These are phyloP conservation scores for Plectosphaerella cucumerina DNA, from an alignment of 2,329 filamentous ascomycete genomes.

Conservation along the genomic window DNA sequence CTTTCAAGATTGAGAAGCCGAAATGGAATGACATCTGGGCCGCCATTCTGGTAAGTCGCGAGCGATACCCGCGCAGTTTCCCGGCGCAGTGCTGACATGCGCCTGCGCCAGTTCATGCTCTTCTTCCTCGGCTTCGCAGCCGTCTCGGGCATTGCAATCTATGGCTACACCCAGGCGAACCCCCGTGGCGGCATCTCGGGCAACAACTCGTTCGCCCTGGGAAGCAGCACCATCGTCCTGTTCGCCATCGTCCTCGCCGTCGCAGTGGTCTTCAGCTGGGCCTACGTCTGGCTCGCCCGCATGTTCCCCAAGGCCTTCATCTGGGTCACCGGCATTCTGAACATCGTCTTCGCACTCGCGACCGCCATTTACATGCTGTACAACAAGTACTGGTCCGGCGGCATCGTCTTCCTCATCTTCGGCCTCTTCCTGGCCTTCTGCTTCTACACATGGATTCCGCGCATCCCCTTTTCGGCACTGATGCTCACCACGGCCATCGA, in stretches of 20 bases:
- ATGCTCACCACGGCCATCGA: slow-evolving; percentile 87
- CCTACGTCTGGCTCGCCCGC: slow-evolving; percentile 72
- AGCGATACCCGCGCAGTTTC: background rate
- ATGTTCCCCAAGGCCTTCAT: slow-evolving; percentile 86
- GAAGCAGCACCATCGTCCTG: slow-evolving; percentile 81
- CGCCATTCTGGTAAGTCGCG: slow-evolving; percentile 60
- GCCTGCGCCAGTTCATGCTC: slow-evolving; percentile 52
- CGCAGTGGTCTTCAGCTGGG: slow-evolving; percentile 70
- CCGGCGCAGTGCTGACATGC: background rate
- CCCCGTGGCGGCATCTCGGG: slow-evolving; percentile 73
- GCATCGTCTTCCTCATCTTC: slow-evolving; percentile 84
- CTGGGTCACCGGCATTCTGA: slow-evolving; percentile 86
- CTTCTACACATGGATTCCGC: slow-evolving; percentile 83
- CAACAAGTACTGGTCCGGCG: slow-evolving; percentile 72
- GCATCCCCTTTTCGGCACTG: slow-evolving; percentile 86
- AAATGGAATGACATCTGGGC: slow-evolving; percentile 93
- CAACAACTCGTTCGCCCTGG: slow-evolving; percentile 60
- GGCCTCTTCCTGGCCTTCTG: slow-evolving; percentile 74
- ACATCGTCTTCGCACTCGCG: slow-evolving; percentile 78
- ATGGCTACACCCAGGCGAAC: slow-evolving; percentile 66
- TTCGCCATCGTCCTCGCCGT: slow-evolving; percentile 75
- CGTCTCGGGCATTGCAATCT: slow-evolving; percentile 70
- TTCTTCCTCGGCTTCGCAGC: slow-evolving; percentile 71
- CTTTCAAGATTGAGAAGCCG: slow-evolving; percentile 77
- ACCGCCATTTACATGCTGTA: slow-evolving; percentile 84